Percentiles rank a stretch among this genome's conserved stretches.
These are phyloP conservation scores for Aquanectria penicillioides DNA, from an alignment of 2,329 filamentous ascomycete species.

Conservation along the genomic window DNA sequence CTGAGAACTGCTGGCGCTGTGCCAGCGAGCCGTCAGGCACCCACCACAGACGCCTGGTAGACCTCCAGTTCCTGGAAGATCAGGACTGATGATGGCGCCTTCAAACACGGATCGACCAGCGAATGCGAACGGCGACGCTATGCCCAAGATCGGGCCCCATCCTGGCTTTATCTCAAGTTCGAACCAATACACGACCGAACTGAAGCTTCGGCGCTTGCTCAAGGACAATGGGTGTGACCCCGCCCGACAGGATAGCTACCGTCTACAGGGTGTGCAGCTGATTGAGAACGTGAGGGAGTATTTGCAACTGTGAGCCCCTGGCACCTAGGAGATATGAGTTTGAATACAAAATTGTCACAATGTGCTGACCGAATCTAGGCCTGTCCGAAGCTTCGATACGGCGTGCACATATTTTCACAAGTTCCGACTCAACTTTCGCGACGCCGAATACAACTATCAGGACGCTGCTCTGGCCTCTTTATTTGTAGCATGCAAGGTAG, in stretches of 20 bases:
- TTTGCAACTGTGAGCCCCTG: constrained; percentile 72
- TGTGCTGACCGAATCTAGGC: constrained; percentile 58
- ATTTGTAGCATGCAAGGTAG: constrained; percentile 95
- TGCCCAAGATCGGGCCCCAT: constrained; percentile 51
- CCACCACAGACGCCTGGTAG: neutral
- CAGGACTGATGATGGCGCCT: constrained; percentile 25
- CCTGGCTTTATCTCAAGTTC: constrained; percentile 61
- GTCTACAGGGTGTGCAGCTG: constrained; percentile 87
- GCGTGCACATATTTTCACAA: constrained; percentile 94
- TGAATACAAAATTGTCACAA: constrained; percentile 21
- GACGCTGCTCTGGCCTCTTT: constrained; percentile 90
- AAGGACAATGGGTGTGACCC: constrained; percentile 76
- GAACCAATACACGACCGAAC: constrained; percentile 83
- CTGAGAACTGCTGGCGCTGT: too few species aligned
- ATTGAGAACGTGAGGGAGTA: constrained; percentile 85
- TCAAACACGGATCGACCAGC: constrained; percentile 16
- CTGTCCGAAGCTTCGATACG: constrained; percentile 90
- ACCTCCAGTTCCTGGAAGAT: too few species aligned
- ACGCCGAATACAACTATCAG: constrained; percentile 84
- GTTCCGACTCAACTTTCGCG: constrained; percentile 87
- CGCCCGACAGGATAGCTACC: constrained; percentile 80
- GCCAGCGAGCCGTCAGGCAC: neutral
- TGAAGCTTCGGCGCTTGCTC: constrained; percentile 79
- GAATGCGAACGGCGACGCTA: constrained; percentile 28
- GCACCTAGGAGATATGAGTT: too few species aligned